These are phyloP conservation scores for Baudoinia panamericana DNA, from an alignment of 495 filamentous ascomycete genomes.

Conservation along the genomic window DNA sequence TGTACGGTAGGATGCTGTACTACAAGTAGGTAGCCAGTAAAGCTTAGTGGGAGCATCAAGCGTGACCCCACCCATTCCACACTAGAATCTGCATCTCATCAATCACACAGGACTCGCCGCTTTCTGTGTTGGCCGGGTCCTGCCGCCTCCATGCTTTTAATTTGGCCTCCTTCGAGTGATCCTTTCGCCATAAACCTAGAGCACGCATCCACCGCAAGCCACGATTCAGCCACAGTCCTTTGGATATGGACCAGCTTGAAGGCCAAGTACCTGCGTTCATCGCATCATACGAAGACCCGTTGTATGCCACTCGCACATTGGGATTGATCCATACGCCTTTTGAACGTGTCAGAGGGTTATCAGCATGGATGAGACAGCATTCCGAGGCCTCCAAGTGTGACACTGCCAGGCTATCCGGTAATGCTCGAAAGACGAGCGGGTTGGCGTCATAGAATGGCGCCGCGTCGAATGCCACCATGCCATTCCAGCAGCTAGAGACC, in stretches of 20 bases:
- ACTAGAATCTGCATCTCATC: slow-evolving; percentile 19
- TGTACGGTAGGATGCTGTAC: no score
- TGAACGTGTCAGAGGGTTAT: slow-evolving; percentile 15
- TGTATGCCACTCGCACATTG: slow-evolving; percentile 19
- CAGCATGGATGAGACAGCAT: slow-evolving; percentile 24
- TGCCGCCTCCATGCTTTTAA: not conserved
- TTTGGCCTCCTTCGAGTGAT: not conserved
- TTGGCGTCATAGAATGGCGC: slow-evolving; percentile 39
- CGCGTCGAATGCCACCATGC: slow-evolving; percentile 51
- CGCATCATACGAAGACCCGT: slow-evolving; percentile 8
- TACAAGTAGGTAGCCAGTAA: no score
- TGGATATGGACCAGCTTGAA: not conserved
- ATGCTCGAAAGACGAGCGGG: slow-evolving; percentile 16
- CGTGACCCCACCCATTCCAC: slow-evolving; percentile 15
- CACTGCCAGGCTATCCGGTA: slow-evolving; percentile 17
- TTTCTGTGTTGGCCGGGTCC: not conserved
- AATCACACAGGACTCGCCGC: slow-evolving; percentile 12
- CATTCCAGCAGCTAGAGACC: slow-evolving; percentile 71
- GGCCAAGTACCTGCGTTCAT: slow-evolving; percentile 1
- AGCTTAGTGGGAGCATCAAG: slow-evolving; percentile 2
- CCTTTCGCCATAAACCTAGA: not conserved
- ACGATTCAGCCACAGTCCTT: slow-evolving; percentile 15
- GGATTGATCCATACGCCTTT: slow-evolving; percentile 23
- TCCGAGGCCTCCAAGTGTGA: slow-evolving; percentile 21
- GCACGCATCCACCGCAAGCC: slow-evolving; percentile 4